These are phyloP conservation scores for Geum urbanum DNA, from an alignment of 306 rosid species.

Conservation along the genomic window DNA sequence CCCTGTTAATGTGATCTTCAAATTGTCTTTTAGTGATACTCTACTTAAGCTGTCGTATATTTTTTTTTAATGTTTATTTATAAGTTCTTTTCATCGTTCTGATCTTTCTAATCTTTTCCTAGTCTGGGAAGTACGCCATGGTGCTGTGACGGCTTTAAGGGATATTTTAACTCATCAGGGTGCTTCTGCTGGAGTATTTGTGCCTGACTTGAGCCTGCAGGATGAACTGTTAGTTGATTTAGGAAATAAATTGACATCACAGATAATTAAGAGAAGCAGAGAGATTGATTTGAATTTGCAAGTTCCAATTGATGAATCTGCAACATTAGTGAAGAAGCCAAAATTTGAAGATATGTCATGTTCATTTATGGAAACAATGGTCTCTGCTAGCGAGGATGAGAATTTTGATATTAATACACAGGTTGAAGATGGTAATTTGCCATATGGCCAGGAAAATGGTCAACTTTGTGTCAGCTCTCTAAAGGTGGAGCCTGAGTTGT, in stretches of 20 bases:
- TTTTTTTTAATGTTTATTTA: no score
- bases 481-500: no score
- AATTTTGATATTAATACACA: conserved; percentile 34
- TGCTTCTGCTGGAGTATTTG: conserved; percentile 71
- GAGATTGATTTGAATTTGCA: conserved; percentile 78
- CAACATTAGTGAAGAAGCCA: no score
- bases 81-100: no score
- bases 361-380: conserved; percentile 36
- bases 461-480: no score
- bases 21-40: conserved; percentile 15
- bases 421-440: no score
- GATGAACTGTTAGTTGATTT: conserved; percentile 20
- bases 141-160: conserved; percentile 92
- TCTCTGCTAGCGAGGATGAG: conserved; percentile 37
- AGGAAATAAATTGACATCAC: conserved; percentile 40
- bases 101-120: background rate
- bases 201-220: conserved; percentile 42
- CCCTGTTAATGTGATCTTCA: background rate
- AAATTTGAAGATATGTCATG: conserved; percentile 16
- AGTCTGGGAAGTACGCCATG: conserved; percentile 98
- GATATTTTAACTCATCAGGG: conserved; percentile 94
- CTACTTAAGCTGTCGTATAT: conserved; percentile 27
- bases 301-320: conserved; percentile 17
- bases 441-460: no score
- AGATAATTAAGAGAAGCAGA: conserved; percentile 55